A percentile compares a stretch with the other conserved stretches of the same genome.
These are phyloP conservation scores for Nakataea oryzae DNA, from an alignment of 2,329 filamentous ascomycete species.

Conservation along the genomic window DNA sequence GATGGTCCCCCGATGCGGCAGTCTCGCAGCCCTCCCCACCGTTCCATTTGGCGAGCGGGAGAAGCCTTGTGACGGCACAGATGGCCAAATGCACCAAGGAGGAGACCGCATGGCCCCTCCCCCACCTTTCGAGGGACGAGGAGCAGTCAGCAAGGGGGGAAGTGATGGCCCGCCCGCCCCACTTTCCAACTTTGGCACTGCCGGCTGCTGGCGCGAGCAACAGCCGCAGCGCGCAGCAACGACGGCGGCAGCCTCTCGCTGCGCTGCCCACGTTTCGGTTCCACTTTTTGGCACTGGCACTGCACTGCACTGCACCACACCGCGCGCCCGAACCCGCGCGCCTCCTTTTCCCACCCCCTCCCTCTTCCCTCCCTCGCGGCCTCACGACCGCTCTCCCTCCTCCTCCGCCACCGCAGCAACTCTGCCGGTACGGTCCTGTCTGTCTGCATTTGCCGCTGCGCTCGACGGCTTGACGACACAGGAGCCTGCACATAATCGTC, in stretches of 20 bases:
- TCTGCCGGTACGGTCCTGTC: no score
- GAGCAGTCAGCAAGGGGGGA: no score
- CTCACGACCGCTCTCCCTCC: background rate
- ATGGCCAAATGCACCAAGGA: no score
- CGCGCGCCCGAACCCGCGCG: background rate
- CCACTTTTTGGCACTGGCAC: background rate
- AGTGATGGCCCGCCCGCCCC: no score
- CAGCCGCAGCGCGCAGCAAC: no score
- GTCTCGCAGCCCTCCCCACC: no score
- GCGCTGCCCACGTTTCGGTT: background rate
- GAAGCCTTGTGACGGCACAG: no score
- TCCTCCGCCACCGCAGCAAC: background rate
- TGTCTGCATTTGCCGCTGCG: background rate
- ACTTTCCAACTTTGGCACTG: background rate
- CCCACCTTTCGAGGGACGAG: no score
- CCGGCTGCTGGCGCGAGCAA: background rate
- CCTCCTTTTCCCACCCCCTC: background rate
- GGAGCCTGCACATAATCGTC: background rate
- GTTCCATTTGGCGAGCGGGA: no score
- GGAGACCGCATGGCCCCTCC: no score
- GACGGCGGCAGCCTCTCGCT: no score
- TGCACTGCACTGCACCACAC: background rate
- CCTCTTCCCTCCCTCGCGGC: background rate
- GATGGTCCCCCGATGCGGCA: no score
- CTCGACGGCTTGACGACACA: background rate